Base-by-base conservation (phyloP, 352 stramenopile genomes). In the Elongisporangium prolatum region DNA sequence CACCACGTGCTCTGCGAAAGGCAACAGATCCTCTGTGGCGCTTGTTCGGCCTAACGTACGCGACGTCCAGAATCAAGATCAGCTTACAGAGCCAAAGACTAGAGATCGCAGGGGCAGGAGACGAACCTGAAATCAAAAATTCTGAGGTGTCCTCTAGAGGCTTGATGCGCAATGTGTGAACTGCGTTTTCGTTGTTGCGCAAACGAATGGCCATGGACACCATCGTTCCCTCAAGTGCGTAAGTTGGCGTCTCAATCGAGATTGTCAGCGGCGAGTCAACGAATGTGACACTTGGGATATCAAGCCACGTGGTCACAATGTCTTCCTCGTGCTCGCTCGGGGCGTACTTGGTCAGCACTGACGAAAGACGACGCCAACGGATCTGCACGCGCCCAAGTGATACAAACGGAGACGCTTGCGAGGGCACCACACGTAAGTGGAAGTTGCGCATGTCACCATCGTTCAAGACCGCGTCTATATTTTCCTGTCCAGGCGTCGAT, bases 111-210 rank as follows among this genome's bases (percentile, higher is more conserved):
- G 49, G 18, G n/a, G 38, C 22, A 52, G 18, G 17, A n/a, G 28
- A 53, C 52, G 51, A 57, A 84, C 74, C 85, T 22, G 83, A 75
- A 25, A 95, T 82, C 57, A 93, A 77, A 66, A 93, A 93, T 49
- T 90, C 75, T 11, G 69, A 74, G 16, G 77, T 86, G 6, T 86
- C 73, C 60, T 91, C 76, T 20, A 89, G 69, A 0, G 80, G 73
- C 56, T 91, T 89, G 50, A 95, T 66, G 0, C 72, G 77, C 20
- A 95, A 56, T 34, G 74, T 86, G 61, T 93, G 80, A 48, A 91
- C 78, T 8, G 70, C 64, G 50, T 73, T 70, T 25, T 91, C 80
- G 60, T 93, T 91, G 73, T 95, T 95, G 24, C 67, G 68, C 25
- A 93, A 65, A 8, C 63, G 61, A 24, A 95, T 64, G 28, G 84